Evolutionary conservation across 768 basidiomycete species (phyloP).

Genomic region (Gloeophyllum trabeum): DNA sequence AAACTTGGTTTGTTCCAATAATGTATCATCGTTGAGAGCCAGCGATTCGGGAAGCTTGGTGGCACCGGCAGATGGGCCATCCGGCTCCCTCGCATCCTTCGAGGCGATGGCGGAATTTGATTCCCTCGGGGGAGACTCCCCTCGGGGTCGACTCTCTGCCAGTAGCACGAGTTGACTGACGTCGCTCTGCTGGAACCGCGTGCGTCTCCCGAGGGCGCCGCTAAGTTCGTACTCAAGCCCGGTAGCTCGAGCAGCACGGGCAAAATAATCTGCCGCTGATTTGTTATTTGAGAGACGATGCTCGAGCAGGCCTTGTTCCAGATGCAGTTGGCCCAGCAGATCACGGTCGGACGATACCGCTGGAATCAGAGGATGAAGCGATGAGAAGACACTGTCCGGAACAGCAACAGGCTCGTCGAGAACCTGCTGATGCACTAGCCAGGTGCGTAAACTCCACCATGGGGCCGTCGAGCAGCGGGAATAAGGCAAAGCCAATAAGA

Average conservation of each 20-base stretch:
- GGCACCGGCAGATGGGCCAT: not conserved
- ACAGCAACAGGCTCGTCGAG: constrained; percentile 76
- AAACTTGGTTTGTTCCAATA: constrained; percentile 89
- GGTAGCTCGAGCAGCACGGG: constrained; percentile 65
- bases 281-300: constrained; percentile 72
- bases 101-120: not conserved
- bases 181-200: constrained; percentile 83
- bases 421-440: constrained; percentile 64
- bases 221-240: constrained; percentile 85
- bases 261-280: constrained; percentile 64
- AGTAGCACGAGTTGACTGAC: constrained; percentile 87
- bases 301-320: constrained; percentile 74
- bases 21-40: constrained; percentile 87
- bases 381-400: constrained; percentile 26
- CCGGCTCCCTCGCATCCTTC: not conserved
- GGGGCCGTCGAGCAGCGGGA: constrained; percentile 34
- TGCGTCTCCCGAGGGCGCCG: constrained; percentile 86
- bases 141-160: constrained; percentile 60
- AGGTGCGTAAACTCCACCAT: constrained; percentile 82
- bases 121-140: not conserved
- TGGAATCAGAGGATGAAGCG: constrained; percentile 29
- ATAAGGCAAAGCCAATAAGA: constrained; percentile 48
- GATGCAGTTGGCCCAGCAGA: constrained; percentile 50
- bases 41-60: constrained; percentile 63
- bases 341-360: constrained; percentile 42